phyloP scores from a whole-genome alignment of 169 alveolate genomes.

The Plasmodium knowlesi region DNA sequence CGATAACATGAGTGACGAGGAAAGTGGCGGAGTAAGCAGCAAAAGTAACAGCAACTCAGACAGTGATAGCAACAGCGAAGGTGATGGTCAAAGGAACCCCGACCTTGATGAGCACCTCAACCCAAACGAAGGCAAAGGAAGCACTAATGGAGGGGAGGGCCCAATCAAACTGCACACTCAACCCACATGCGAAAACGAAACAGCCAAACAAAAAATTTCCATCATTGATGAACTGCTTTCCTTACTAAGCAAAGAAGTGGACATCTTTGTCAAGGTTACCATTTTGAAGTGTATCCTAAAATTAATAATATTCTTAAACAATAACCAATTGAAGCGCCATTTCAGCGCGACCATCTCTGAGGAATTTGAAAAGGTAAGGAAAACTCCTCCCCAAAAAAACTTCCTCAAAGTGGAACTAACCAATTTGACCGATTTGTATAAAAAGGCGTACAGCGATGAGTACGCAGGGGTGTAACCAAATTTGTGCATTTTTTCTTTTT shows the following conservation, averaged over 20 bases:
- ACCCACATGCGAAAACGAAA: neutral
- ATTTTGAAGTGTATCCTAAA: slow-evolving; percentile 41
- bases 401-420: slow-evolving; percentile 10
- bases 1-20: slow-evolving; percentile 17
- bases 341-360: neutral
- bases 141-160: neutral
- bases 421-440: slow-evolving; percentile 13
- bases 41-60: neutral
- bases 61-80: neutral
- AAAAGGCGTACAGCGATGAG: slow-evolving; percentile 30
- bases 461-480: neutral
- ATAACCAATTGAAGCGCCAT: neutral
- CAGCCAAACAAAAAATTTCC: slow-evolving; percentile 15
- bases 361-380: slow-evolving; percentile 14
- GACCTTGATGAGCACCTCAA: neutral
- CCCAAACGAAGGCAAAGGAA: neutral
- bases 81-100: neutral
- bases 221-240: slow-evolving; percentile 56
- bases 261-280: slow-evolving; percentile 19
- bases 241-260: slow-evolving; percentile 19
- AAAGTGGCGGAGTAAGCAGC: neutral
- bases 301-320: slow-evolving; percentile 24
- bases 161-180: neutral
- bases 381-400: neutral
- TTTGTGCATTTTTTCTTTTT: neutral